These are phyloP conservation scores for Clavispora vitiphila DNA, from an alignment of 805 yeast species.

Conservation along the genomic window DNA sequence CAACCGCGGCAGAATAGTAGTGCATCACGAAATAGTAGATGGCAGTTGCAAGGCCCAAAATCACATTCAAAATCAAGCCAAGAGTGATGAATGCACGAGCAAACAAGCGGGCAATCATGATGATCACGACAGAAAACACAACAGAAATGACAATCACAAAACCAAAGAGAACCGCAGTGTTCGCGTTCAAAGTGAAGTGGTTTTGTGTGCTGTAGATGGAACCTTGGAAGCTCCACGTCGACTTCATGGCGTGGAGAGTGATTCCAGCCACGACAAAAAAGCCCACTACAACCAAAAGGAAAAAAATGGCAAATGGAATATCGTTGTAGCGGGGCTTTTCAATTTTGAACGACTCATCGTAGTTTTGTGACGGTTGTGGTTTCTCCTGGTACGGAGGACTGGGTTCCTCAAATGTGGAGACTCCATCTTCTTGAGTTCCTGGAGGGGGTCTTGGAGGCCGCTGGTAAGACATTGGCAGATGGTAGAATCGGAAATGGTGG, in stretches of 20 bases:
- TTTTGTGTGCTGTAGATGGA: conserved; percentile 52
- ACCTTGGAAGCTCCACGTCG: conserved; percentile 46
- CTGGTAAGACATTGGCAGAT: background rate
- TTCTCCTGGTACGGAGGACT: conserved; percentile 20
- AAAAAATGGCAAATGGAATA: conserved; percentile 60
- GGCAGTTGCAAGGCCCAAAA: conserved; percentile 70
- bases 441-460: conserved; percentile 1
- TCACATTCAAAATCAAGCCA: conserved; percentile 63
- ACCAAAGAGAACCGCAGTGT: conserved; percentile 65
- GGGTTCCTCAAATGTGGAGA: background rate
- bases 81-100: conserved; percentile 65
- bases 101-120: conserved; percentile 55
- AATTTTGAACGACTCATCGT: conserved; percentile 66
- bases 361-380: conserved; percentile 34
- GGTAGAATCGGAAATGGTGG: background rate
- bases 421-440: background rate
- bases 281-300: conserved; percentile 47
- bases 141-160: conserved; percentile 60
- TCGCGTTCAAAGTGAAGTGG: conserved; percentile 66
- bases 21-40: conserved; percentile 63
- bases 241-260: conserved; percentile 58
- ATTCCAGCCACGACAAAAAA: conserved; percentile 68
- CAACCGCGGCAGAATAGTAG: conserved; percentile 79
- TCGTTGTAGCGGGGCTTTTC: conserved; percentile 64
- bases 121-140: conserved; percentile 51